Evolutionary conservation across 73 alveolate species (phyloP), one percentile per base, ranked within the genome.

Genomic region (Stentor coeruleus): DNA sequence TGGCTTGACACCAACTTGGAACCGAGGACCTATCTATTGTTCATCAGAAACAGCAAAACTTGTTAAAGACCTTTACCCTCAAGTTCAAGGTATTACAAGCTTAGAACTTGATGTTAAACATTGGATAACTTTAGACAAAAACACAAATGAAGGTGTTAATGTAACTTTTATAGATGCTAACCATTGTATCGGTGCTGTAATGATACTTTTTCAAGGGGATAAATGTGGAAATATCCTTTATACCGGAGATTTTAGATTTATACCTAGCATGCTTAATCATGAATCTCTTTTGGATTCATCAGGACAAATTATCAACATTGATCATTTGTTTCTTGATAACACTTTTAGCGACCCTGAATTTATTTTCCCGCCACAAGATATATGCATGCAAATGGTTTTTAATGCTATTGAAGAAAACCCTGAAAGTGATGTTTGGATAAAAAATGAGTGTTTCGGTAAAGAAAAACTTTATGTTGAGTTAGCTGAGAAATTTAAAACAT

Each of bases 211-310:
- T 60, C 72, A 60, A 74, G 92, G 94, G 38, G 4, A 6, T 3
- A 82, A 85, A 74, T 81, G 75, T 90, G 92, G 94, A 33, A 85
- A 85, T 31, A 85, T 87, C 3, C 76, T 91, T 3, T 91, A 88
- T 55, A 88, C 94, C 30, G 94, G 94, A 6, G 96, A 91, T 80
- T 91, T 91, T 81, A 28, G 96, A 39, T 90, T 87, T 66, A 74
- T 84, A 37, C 88, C 83, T 28, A 30, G 58, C 39, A 88, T 90
- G 77, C 82, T 90, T 74, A 59, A 84, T 31, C 86, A 90, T 59
- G 75, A 59, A 0, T 83, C 82, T 11, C 86, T 90, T 3, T 83
- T 76, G 59, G 80, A 85, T 31, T 72, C 89, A 3, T 42, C 76
- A 3, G 81, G 85, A 1, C 42, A n/a, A 3, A 4, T 28, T 3